Evolutionary conservation across 805 yeast genomes (phyloP), one percentile per base, ranked within the genome.

Genomic region (Teunomyces stri): DNA sequence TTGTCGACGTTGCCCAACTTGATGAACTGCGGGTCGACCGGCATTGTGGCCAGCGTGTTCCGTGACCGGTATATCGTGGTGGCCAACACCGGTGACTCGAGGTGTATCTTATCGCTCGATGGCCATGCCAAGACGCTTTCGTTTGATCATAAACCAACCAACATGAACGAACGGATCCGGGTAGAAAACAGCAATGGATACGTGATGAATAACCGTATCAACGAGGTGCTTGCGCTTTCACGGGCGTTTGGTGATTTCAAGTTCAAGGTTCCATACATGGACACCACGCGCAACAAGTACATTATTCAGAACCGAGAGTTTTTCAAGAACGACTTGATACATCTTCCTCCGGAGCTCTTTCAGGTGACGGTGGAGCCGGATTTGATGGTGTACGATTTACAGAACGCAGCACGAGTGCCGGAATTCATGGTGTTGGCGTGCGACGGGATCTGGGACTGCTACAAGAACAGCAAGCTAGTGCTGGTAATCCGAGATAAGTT

Each of bases 21-120:
- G 12, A 55, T 60, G 40, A 66, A 69, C 49, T 71, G 76, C 48
- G 78, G 78, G 12, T 60, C 73, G n/a, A 73, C 78, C 1, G 76
- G 71, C 1, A 66, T 70, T 2, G 56, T 70, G 3, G 52, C 72
- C 6, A 53, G 62, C 3, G 48, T 72, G 15, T 49, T 72, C 5
- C 59, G 60, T n/a, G 56, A 63, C 30, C 55, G 60, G 28, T 68
- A 60, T 48, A 66, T 87, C 11, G 73, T 77, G 18, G 84, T 81
- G 10, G 85, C 87, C 12, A 87, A 87, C 56, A 75, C 87, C 2
- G 95, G 95, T 4, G 95, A 87, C 62, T 85, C 91, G 5, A 70
- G 95, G 49, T 77, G 86, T 50, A 77, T 86, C 5, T 55, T 84
- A 39, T 75, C 84, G 10, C 63, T 73, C 15, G 58, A 68, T 33